A percentile compares a stretch with the other conserved stretches of the same genome.
Evolutionary conservation across 106 monocot species (phyloP).

Genomic region (Posidonia australis): DNA sequence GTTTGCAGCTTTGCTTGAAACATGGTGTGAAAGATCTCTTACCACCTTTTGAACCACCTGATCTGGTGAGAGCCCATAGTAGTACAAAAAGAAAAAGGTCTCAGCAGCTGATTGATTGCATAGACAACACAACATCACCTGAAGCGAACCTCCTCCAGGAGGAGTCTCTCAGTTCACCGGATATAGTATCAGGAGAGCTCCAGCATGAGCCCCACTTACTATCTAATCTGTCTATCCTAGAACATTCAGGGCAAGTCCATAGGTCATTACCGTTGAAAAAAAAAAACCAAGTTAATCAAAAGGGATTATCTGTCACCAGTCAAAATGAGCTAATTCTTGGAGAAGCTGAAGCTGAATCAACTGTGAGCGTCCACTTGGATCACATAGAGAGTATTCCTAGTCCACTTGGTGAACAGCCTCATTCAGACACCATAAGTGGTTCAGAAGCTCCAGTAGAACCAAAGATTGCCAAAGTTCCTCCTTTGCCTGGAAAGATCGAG

Average conservation of each 20-base stretch:
- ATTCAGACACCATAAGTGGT: slow-evolving; percentile 2
- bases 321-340: not conserved
- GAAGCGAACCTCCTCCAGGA: not conserved
- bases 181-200: not conserved
- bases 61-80: slow-evolving; percentile 31
- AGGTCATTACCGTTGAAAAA: not conserved
- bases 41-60: slow-evolving; percentile 81
- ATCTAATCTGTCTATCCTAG: not conserved
- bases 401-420: not conserved
- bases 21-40: slow-evolving; percentile 49
- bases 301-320: not conserved
- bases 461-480: slow-evolving; percentile 8
- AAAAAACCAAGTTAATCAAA: not conserved
- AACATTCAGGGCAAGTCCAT: not conserved
- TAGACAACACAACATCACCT: not conserved
- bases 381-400: not conserved
- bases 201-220: not conserved
- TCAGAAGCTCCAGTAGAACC: slow-evolving; percentile 11
- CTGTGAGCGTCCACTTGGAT: slow-evolving; percentile 6
- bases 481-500: slow-evolving; percentile 7
- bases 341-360: slow-evolving; percentile 5
- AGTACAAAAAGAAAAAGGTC: not conserved
- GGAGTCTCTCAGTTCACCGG: not conserved
- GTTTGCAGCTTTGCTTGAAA: slow-evolving; percentile 61
- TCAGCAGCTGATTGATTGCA: not conserved